These are phyloP conservation scores for Drechslerella coelobrocha DNA, from an alignment of 2,329 filamentous ascomycete genomes.

Conservation along the genomic window DNA sequence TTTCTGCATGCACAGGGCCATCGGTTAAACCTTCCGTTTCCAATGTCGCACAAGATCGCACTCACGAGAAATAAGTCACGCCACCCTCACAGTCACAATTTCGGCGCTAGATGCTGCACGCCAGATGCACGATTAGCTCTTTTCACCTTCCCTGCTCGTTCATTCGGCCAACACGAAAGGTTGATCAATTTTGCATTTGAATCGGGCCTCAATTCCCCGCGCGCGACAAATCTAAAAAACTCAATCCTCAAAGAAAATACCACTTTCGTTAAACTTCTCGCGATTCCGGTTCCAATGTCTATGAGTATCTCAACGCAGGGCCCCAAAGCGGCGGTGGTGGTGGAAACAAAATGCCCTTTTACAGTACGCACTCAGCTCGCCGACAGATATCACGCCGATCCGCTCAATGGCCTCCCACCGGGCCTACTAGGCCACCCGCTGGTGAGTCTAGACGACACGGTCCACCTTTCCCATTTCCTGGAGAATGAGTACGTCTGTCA, in stretches of 20 bases:
- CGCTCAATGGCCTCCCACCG: background rate
- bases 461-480: conserved; percentile 4
- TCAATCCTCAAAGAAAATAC: too few relatives aligned
- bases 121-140: too few relatives aligned
- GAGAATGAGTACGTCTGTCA: conserved; percentile 1
- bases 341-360: background rate
- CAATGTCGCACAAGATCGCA: background rate
- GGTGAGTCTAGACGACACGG: conserved; percentile 1
- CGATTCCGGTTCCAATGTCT: too few relatives aligned
- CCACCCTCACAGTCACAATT: background rate
- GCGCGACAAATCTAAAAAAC: too few relatives aligned
- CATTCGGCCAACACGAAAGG: too few relatives aligned
- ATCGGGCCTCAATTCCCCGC: too few relatives aligned
- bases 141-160: too few relatives aligned
- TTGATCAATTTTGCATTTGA: too few relatives aligned
- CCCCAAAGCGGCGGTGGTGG: background rate
- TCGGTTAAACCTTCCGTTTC: conserved; percentile 9
- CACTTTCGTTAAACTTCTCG: too few relatives aligned
- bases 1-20: background rate
- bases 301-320: background rate
- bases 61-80: background rate
- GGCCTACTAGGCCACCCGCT: conserved; percentile 5
- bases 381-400: background rate
- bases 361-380: conserved; percentile 3
- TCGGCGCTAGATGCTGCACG: background rate